Percentiles rank a stretch among this genome's conserved stretches.
phyloP scores from a whole-genome alignment of 305 asterid genomes.

The Rubia peregrina region DNA sequence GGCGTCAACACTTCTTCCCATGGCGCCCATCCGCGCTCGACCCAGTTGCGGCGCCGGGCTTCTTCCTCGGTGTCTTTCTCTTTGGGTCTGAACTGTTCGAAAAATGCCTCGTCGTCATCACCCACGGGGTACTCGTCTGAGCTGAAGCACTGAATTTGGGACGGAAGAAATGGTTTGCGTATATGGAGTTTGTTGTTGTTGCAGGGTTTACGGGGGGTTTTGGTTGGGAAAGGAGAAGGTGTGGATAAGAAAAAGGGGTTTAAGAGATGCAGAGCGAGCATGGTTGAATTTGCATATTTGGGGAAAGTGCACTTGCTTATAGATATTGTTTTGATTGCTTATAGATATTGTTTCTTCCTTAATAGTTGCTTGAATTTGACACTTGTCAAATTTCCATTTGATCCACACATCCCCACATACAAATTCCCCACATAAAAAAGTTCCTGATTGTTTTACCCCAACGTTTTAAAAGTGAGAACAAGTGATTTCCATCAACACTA shows the following conservation, averaged over 20 bases:
- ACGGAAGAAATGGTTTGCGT: conserved; percentile 17
- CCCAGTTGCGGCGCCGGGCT: conserved; percentile 78
- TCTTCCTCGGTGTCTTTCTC: conserved; percentile 83
- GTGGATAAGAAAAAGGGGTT: conserved; percentile 28
- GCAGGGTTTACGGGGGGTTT: conserved; percentile 62
- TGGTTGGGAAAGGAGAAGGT: conserved; percentile 36
- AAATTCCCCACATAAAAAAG: too few species aligned
- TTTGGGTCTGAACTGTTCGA: conserved; percentile 61
- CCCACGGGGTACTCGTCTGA: conserved; percentile 74
- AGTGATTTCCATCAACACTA: too few species aligned
- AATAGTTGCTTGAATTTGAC: too few species aligned
- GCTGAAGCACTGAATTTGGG: conserved; percentile 29
- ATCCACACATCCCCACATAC: too few species aligned
- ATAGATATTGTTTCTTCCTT: too few species aligned
- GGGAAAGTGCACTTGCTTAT: too few species aligned
- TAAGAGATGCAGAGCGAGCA: conserved; percentile 53
- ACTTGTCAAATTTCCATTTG: too few species aligned
- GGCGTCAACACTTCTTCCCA: conserved; percentile 97
- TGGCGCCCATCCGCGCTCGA: conserved; percentile 96
- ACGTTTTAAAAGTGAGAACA: too few species aligned
- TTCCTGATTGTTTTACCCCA: too few species aligned
- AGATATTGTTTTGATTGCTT: too few species aligned
- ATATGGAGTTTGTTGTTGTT: conserved; percentile 16
- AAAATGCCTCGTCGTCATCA: conserved; percentile 78
- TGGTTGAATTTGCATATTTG: too few species aligned